Percentiles rank a stretch among this genome's conserved stretches.
Evolutionary conservation across 371 early-diverging fungal species (phyloP).

Genomic region (Coemansia sp.): DNA sequence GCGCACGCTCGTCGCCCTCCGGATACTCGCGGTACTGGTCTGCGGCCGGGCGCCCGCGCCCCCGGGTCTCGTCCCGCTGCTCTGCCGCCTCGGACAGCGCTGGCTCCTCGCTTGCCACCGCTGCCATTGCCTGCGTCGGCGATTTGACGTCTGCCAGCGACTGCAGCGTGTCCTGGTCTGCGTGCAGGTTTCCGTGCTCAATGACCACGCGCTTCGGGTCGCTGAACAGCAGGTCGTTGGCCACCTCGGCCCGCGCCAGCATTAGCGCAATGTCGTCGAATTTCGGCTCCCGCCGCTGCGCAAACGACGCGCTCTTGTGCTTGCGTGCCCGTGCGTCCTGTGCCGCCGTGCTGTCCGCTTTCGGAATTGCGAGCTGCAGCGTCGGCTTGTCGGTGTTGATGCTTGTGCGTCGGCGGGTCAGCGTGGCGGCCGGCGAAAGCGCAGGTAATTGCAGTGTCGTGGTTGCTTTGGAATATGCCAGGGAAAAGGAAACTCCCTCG

Average conservation of each 20-base stretch:
- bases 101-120: no score
- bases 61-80: no score
- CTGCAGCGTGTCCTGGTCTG: constrained; percentile 34
- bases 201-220: constrained; percentile 53
- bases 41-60: background rate
- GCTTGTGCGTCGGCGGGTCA: constrained; percentile 3
- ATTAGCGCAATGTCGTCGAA: constrained; percentile 23
- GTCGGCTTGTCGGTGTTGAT: background rate
- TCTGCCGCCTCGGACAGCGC: background rate
- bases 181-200: constrained; percentile 43
- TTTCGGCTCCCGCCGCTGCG: background rate
- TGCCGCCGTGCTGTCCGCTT: background rate
- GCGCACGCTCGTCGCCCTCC: constrained; percentile 46
- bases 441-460: constrained; percentile 4
- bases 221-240: constrained; percentile 44
- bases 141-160: constrained; percentile 41
- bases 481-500: no score
- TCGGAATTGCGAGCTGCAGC: background rate
- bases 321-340: background rate
- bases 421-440: background rate
- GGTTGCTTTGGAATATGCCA: background rate
- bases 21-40: constrained; percentile 30
- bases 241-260: constrained; percentile 49
- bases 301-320: background rate
- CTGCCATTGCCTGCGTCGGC: constrained; percentile 1